These are phyloP conservation scores for Batkoa obscura DNA, from an alignment of 371 early-diverging fungal species.

Conservation along the genomic window DNA sequence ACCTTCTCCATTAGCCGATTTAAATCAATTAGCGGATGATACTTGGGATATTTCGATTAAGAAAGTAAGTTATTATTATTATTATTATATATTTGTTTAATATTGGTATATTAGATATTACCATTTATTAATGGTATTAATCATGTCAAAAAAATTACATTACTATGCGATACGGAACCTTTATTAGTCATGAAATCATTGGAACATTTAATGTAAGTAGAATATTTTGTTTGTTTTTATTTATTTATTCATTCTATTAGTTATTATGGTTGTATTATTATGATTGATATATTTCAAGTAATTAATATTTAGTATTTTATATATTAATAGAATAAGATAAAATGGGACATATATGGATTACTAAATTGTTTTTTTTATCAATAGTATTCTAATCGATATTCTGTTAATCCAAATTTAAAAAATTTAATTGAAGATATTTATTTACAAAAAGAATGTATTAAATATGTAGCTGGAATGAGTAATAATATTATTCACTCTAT, in stretches of 20 bases:
- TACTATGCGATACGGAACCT: conserved; percentile 50
- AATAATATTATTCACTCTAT: no score
- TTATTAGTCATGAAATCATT: conserved; percentile 50
- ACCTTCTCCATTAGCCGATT: conserved; percentile 52
- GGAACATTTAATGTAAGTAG: conserved; percentile 53
- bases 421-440: conserved; percentile 32
- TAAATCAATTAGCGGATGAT: conserved; percentile 37
- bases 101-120: conserved; percentile 14
- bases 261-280: conserved; percentile 61
- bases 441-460: conserved; percentile 40
- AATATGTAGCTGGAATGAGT: conserved; percentile 21
- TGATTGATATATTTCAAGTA: conserved; percentile 72
- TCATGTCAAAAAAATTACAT: conserved; percentile 51
- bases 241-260: conserved; percentile 13
- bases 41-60: conserved; percentile 74
- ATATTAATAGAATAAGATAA: neutral
- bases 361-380: neutral
- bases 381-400: conserved; percentile 61
- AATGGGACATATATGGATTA: neutral
- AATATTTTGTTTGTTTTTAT: neutral
- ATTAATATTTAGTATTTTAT: neutral
- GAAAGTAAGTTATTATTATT: conserved; percentile 18
- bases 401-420: conserved; percentile 38
- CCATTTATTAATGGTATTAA: conserved; percentile 52
- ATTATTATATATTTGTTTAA: neutral